Evolutionary conservation across 2,329 filamentous ascomycete species (phyloP), one percentile per base, ranked within the genome.

Genomic region (Xylaria sp.): DNA sequence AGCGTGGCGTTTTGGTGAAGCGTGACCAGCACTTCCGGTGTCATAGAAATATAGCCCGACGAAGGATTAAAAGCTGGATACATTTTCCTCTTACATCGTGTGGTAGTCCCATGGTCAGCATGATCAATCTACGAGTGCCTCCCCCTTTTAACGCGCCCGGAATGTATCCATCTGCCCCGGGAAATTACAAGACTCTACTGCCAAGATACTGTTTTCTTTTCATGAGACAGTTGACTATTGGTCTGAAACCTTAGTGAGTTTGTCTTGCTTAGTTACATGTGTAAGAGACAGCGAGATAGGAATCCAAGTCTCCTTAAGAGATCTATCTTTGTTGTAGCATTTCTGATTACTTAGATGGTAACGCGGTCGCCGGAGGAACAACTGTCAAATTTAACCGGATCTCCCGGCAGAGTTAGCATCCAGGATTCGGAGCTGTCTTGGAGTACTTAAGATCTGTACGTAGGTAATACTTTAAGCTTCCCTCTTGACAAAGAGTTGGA

Each of bases 381-480:
- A 33, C 18, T 33, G 28, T 48, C 18, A 39, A 23, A 52, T 39
- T 36, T 46, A 67, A 39, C 65, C 25, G 39, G 55, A 39, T 52
- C 49, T 46, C 48, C 55, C 55, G 48, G 59, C 28, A 39, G 20
- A 49, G 23, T 6, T 18, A 59, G n/a, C 12, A 63, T 23, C 23
- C 51, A 13, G 33, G 12, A 23, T 46, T 52, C 62, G 55, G 62
- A 64, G 55, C 36, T 46, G 46, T 43, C 48, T 52, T 51, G 25
- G 46, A 10, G 20, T 43, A 52, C 25, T 12, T 33, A n/a, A 33
- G 25, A 25, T 7, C 15, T 15, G 23, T 52, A 28, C 10, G 12
- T 25, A 25, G 18, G 23, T 18, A 28, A 51, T 36, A 10, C 10
- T 7, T 31, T 23, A 25, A 15, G 15, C 28, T 18, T 15, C 57